These are phyloP conservation scores for Penicillium psychrofluorescens DNA, from an alignment of 495 filamentous ascomycete species.

Conservation along the genomic window DNA sequence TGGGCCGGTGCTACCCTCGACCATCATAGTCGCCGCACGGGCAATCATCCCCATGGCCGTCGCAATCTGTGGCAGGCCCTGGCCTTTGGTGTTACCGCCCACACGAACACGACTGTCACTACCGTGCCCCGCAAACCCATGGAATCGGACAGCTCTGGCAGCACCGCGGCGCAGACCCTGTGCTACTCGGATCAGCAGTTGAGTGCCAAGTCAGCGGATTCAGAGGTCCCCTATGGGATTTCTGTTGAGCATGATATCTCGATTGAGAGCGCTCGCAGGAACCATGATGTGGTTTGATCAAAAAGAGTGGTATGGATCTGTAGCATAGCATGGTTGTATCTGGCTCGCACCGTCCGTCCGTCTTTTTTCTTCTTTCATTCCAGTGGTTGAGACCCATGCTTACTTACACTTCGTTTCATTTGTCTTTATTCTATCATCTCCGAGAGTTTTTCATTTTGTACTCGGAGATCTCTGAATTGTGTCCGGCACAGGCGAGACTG, in stretches of 20 bases:
- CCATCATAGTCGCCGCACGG: conserved; percentile 1
- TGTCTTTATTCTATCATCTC: no score
- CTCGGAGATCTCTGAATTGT: no score
- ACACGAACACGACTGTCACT: neutral
- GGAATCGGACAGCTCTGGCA: conserved; percentile 7
- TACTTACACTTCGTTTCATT: no score
- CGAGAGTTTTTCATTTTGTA: no score
- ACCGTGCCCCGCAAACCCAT: conserved; percentile 7
- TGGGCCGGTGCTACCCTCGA: conserved; percentile 54
- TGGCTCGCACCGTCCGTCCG: no score
- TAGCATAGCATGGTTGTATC: neutral
- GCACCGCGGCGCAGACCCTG: conserved; percentile 14
- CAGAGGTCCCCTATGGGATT: conserved; percentile 18
- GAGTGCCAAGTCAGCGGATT: conserved; percentile 8
- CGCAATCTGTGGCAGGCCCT: conserved; percentile 24
- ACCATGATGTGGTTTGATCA: conserved; percentile 6
- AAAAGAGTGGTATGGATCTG: neutral
- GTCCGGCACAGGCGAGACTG: no score
- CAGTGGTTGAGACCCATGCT: no score
- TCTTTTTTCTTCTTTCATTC: neutral
- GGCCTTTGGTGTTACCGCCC: conserved; percentile 8
- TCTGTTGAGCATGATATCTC: conserved; percentile 29
- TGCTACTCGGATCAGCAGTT: conserved; percentile 20
- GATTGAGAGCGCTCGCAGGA: conserved; percentile 8
- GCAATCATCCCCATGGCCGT: conserved; percentile 3